Evolutionary conservation across 108 stramenopile genomes (phyloP).

Genomic region (Schizochytrium sp.): DNA sequence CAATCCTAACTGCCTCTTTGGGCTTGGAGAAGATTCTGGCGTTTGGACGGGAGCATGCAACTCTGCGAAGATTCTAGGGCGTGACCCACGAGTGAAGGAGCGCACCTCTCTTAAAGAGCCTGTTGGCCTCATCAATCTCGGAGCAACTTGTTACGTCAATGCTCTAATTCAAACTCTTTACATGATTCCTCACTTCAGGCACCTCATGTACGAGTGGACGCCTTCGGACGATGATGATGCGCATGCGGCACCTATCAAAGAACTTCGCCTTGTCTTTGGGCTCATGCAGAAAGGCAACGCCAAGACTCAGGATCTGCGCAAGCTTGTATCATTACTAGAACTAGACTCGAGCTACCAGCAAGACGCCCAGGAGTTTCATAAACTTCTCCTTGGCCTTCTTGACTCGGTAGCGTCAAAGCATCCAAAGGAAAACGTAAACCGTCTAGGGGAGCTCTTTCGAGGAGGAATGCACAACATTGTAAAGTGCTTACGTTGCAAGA

Average conservation of each 20-base stretch:
- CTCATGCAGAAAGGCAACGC: constrained; percentile 14
- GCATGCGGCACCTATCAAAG: background rate
- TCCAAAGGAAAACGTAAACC: background rate
- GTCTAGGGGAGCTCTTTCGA: background rate
- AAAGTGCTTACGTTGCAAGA: background rate
- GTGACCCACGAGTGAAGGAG: background rate
- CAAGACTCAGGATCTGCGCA: background rate
- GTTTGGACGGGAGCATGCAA: background rate
- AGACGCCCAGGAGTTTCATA: constrained; percentile 49
- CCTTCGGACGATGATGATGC: background rate
- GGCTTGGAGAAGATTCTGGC: background rate
- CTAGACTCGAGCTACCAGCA: constrained; percentile 10
- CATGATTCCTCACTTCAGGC: constrained; percentile 41
- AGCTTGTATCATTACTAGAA: background rate
- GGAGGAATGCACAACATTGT: background rate
- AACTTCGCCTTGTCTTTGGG: constrained; percentile 19
- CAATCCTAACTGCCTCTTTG: constrained; percentile 32
- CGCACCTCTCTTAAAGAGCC: constrained; percentile 7
- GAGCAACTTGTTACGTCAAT: constrained; percentile 64
- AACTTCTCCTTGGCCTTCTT: background rate
- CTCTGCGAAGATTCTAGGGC: background rate
- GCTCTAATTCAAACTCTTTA: constrained; percentile 60
- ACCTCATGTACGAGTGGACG: background rate
- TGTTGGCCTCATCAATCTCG: constrained; percentile 65
- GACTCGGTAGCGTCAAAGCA: background rate